Evolutionary conservation across 805 yeast species (phyloP).

Genomic region (Suhomyces emberorum): DNA sequence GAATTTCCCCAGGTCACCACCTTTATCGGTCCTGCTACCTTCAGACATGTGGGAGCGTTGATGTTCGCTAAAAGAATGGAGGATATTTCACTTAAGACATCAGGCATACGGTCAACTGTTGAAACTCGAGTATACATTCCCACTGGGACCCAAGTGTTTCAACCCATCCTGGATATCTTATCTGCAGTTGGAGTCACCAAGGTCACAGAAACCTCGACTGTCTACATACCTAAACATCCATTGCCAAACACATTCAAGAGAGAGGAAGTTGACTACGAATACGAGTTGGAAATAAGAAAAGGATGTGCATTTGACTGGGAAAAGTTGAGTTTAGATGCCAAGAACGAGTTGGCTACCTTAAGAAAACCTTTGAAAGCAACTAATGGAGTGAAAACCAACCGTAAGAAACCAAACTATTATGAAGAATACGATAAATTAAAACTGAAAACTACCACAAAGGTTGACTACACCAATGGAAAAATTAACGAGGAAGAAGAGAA

Average conservation of each 20-base stretch:
- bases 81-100: constrained; percentile 1
- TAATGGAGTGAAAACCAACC: background rate
- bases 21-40: constrained; percentile 2
- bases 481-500: background rate
- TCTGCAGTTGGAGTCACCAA: constrained; percentile 3
- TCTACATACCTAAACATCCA: constrained; percentile 4
- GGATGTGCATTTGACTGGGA: constrained; percentile 6
- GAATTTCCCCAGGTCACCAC: background rate
- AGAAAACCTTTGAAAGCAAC: background rate
- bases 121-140: constrained; percentile 1
- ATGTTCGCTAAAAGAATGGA: constrained; percentile 4
- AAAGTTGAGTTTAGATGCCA: constrained; percentile 1
- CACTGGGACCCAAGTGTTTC: constrained; percentile 1
- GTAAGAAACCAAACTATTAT: background rate
- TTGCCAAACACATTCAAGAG: constrained; percentile 1
- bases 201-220: constrained; percentile 2
- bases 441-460: background rate
- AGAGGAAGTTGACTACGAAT: constrained; percentile 1
- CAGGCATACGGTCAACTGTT: constrained; percentile 1
- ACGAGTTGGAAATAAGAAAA: constrained; percentile 3
- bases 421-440: constrained; percentile 5
- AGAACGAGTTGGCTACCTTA: background rate
- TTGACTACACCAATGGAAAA: background rate
- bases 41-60: constrained; percentile 2
- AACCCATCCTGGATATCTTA: constrained; percentile 4